Evolutionary conservation across 148 eudicot species (phyloP), one percentile per base, ranked within the genome.

Genomic region (Vaccinium vitisidaea): DNA sequence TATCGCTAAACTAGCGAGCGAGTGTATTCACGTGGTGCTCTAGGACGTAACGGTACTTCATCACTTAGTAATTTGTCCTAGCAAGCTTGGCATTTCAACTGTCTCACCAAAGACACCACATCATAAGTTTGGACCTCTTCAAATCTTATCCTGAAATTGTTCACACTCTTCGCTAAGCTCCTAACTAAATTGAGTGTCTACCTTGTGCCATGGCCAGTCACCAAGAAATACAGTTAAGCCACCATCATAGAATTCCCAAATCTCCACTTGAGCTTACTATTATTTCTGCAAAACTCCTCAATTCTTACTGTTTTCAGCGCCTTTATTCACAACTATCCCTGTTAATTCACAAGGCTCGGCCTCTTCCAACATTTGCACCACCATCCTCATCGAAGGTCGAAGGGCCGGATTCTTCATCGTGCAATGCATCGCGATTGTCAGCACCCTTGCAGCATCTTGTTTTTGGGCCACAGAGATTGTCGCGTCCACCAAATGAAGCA

Each of bases 301-400:
- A 27, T 32, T 49, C 81, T 75, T 59, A 12, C 56, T 27, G 30
- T 58, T 23, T 19, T 79, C 83, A 21, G 46, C n/a, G 18, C n/a
- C 82, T 84, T 46, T 70, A 59, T 32, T 43, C 30, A 84, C 85
- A 75, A 85, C 58, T 69, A 88, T 55, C 55, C 54, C 71, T 3
- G 55, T 79, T 25, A 84, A 80, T 21, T 6, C 59, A 30, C 80
- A 80, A 54, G 91, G 91, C 65, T 87, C 79, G 4, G 85, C 89
- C 39, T 87, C 86, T 82, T 89, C 89, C 81, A 89, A 43, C 91
- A 89, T 89, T 30, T 87, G 89, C 56, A 89, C 89, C 11, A 89
- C 88, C 89, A 75, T 86, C 65, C 89, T 89, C 91, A 89, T 89
- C 11, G 89, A 85, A 2, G 91, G 91, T 32, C 91, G 84, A 7